Evolutionary conservation across 345 rosid genomes (phyloP).

Genomic region (Balakata baccata): DNA sequence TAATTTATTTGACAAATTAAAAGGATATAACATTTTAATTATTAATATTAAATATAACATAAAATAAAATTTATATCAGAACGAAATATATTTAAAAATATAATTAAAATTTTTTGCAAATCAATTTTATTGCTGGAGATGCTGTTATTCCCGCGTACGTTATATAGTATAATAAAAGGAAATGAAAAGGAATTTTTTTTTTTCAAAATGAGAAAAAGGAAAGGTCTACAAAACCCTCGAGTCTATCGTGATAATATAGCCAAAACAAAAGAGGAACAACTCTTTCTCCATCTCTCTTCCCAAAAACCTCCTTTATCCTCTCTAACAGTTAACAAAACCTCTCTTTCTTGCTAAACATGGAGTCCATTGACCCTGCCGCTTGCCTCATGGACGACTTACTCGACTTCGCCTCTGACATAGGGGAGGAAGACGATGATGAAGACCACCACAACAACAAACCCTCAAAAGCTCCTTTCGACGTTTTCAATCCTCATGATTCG

Average conservation of each 20-base stretch:
- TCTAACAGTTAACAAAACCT: neutral
- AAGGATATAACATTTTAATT: too few relatives aligned
- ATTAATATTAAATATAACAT: too few relatives aligned
- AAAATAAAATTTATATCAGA: too few relatives aligned
- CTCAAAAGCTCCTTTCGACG: constrained; percentile 17
- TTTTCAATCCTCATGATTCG: constrained; percentile 15
- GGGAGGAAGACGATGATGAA: constrained; percentile 39
- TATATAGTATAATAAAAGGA: neutral
- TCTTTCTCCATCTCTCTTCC: constrained; percentile 1
- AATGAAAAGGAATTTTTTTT: too few relatives aligned
- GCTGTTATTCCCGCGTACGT: constrained; percentile 22
- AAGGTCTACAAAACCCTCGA: too few relatives aligned
- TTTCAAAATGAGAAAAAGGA: too few relatives aligned
- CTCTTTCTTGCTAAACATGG: constrained; percentile 18
- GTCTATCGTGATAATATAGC: constrained; percentile 16
- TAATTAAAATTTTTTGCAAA: too few relatives aligned
- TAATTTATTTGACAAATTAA: too few relatives aligned
- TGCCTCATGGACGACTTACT: constrained; percentile 40
- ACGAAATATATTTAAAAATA: too few relatives aligned
- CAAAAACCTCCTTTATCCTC: neutral
- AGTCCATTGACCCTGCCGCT: constrained; percentile 33
- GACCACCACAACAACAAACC: constrained; percentile 16
- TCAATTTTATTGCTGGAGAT: too few relatives aligned
- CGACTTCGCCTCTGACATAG: constrained; percentile 42
- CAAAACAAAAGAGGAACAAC: neutral